Conservation (phyloP, 768 basidiomycete genomes). For the Amyloporia xantha region DNA sequence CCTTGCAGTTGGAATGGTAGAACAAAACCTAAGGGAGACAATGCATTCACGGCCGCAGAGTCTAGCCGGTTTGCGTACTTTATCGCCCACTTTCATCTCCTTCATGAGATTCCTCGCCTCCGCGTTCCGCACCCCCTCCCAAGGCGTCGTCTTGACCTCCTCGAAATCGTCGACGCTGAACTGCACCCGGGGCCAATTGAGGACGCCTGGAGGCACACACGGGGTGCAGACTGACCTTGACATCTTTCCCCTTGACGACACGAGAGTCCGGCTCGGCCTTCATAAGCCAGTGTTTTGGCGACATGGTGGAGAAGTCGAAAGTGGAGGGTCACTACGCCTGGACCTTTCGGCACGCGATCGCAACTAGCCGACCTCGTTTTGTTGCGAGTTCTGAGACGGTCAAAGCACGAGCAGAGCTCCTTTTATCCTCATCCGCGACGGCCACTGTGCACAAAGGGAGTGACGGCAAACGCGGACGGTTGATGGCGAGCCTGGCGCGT, state of each 20-base stretch:
- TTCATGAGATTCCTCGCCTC: constrained; percentile 82
- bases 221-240: constrained; percentile 46
- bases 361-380: neutral
- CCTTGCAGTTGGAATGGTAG: constrained; percentile 85
- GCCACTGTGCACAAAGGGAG: no score
- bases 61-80: constrained; percentile 35
- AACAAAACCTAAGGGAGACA: constrained; percentile 56
- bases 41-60: neutral
- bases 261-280: constrained; percentile 86
- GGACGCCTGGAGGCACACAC: neutral
- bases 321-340: neutral
- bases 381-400: neutral
- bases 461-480: constrained; percentile 75
- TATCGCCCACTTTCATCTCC: constrained; percentile 69
- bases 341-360: neutral
- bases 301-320: constrained; percentile 5
- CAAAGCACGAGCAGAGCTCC: no score
- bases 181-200: constrained; percentile 27
- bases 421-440: no score
- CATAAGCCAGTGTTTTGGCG: constrained; percentile 54
- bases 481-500: constrained; percentile 87
- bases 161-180: constrained; percentile 89
- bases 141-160: constrained; percentile 56
- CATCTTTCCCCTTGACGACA: constrained; percentile 80
- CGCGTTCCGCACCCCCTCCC: constrained; percentile 86